Evolutionary conservation across 1,284 basidiomycete species (phyloP), one percentile per base, ranked within the genome.

Genomic region (Cutaneotrichosporon mucoides): DNA sequence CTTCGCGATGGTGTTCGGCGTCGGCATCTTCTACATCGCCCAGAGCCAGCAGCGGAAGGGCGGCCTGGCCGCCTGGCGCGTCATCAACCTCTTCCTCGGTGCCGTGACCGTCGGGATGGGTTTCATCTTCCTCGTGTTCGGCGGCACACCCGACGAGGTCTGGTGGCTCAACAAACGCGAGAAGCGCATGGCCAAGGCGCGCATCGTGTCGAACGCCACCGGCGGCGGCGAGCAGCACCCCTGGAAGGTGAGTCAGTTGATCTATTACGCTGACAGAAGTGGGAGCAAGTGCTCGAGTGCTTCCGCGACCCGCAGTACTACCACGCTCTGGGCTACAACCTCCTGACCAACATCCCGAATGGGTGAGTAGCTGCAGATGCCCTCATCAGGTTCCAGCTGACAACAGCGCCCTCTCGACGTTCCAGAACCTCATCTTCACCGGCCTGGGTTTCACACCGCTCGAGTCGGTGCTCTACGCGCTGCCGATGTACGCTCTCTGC

Each of bases 71-170:
- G 70, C 64, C 4, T 72, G 70, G 70, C 60, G 69, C 9, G 68
- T 66, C 12, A 72, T 72, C 65, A 68, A 68, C 60, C 64, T 66
- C 48, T 72, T 72, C 66, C 66, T 72, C 37, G 70, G 70, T 13
- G 64, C 56, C 8, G 40, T 61, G 7, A 72, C 70, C 12, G 44
- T 70, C 46, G 60, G 60, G 45, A 53, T 65, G 48, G 64, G 64
- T n/a, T 45, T 70, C 44, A 49, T 69, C 46, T 62, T 68, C 46
- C 53, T 66, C 50, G 48, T 69, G 47, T 57, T 70, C 33, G 49
- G 66, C 33, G 70, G 68, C 33, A 70, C 66, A 1, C 68, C 68
- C 1, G 55, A 64, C 35, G 65, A 68, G 45, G 68, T 70, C 10
- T 62, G 67, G 59, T 72, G 67, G 67, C 66, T 70, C 16, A 53